Base-by-base conservation (phyloP, 352 stramenopile species). In the Globisporangium cylindrosporum region DNA sequence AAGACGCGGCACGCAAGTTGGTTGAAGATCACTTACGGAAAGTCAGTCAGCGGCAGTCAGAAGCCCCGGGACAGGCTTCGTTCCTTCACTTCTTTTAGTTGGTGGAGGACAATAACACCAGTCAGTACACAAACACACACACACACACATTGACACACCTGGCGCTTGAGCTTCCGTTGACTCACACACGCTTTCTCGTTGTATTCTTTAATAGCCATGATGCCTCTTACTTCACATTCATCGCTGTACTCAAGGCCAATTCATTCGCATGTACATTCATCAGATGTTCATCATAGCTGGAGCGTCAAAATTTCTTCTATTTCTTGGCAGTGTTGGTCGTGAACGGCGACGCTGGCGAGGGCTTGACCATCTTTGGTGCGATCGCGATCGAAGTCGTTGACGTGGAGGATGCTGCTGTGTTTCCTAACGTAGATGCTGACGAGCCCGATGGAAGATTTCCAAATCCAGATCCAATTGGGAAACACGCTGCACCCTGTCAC, bases 391-490 rank as follows among this genome's bases (percentile, higher is more conserved):
- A 59, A n/a, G 58, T 43, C 41, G 48, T 43, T 3, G 55, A 38
- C 62, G 48, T 59, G 12, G 51, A 57, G 24, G 65, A 60, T 10
- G 46, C 10, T 51, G 46, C 18, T 24, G 34, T 24, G 20, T 7
- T 12, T 59, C 34, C 58, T 24, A 48, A 54, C 18, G 69, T 32
- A 49, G 56, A 67, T 51, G 38, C 10, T 24, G 59, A 41, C 59
- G 59, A 48, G 24, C 29, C 43, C 43, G 59, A 24, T 24, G 56
- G 48, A 15, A 61, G 29, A 7, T 41, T 68, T 18, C 62, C 62
- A 5, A 80, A 80, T 14, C 72, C 68, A 55, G 70, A 77, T 67
- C 75, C 77, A 74, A 88, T 72, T n/a, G 75, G 75, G 71, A 83
- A 85, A 61, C 77, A 83, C 29, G 77, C 77, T 25, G 59, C 64